These are phyloP conservation scores for Tylopilus rubrobrunneus DNA, from an alignment of 768 basidiomycete genomes.

Conservation along the genomic window DNA sequence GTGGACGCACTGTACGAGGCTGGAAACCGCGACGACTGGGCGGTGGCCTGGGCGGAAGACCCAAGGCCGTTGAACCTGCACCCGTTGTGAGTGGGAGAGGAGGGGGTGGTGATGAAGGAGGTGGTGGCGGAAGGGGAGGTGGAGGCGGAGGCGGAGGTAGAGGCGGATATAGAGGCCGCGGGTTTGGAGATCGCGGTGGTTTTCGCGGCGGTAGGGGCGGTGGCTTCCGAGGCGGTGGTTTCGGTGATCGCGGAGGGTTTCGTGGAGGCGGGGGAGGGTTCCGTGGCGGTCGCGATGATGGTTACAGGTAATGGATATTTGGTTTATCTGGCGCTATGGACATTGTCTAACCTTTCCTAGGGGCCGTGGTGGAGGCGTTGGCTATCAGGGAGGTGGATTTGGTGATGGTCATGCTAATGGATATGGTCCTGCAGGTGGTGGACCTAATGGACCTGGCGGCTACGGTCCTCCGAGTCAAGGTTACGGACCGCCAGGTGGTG, in stretches of 20 bases:
- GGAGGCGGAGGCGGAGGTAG: slow-evolving; percentile 26
- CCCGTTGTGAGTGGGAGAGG: slow-evolving; percentile 25
- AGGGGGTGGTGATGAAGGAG: too few relatives aligned
- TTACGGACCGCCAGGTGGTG: slow-evolving; percentile 45
- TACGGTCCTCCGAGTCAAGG: slow-evolving; percentile 38
- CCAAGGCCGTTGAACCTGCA: slow-evolving; percentile 64
- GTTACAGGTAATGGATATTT: slow-evolving; percentile 44
- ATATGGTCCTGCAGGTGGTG: slow-evolving; percentile 47
- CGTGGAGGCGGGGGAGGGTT: slow-evolving; percentile 35
- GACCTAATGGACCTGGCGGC: slow-evolving; percentile 40
- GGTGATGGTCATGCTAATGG: slow-evolving; percentile 52
- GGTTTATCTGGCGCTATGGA: background rate
- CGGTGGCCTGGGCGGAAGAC: slow-evolving; percentile 98
- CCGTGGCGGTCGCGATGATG: slow-evolving; percentile 39
- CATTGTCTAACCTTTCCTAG: slow-evolving; percentile 29
- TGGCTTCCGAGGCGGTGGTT: slow-evolving; percentile 44
- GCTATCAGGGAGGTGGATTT: slow-evolving; percentile 60
- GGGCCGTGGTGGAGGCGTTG: slow-evolving; percentile 71
- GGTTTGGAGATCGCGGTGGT: slow-evolving; percentile 35
- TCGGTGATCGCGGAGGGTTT: slow-evolving; percentile 40
- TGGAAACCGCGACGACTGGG: slow-evolving; percentile 98
- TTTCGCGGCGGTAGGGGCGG: slow-evolving; percentile 42
- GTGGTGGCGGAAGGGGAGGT: too few relatives aligned
- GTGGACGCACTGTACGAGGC: slow-evolving; percentile 94
- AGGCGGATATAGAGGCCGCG: slow-evolving; percentile 44